These are phyloP conservation scores for Brettanomyces sp. DNA, from an alignment of 805 yeast species.

Conservation along the genomic window DNA sequence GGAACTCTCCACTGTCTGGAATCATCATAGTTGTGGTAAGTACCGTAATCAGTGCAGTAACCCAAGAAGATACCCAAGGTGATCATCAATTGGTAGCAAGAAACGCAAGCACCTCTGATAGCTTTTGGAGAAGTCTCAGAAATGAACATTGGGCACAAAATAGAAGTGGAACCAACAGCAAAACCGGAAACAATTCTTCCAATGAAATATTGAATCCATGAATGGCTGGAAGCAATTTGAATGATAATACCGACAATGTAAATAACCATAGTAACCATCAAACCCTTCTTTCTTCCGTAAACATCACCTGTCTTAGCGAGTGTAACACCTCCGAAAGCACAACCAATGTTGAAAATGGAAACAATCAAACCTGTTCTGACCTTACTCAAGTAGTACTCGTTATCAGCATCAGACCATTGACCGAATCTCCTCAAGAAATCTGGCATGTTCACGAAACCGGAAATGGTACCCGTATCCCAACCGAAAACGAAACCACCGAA, in stretches of 20 bases:
- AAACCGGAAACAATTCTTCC: constrained; percentile 53
- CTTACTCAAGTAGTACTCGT: constrained; percentile 35
- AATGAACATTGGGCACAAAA: constrained; percentile 48
- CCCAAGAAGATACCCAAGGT: constrained; percentile 67
- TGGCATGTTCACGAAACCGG: constrained; percentile 58
- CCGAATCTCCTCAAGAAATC: constrained; percentile 48
- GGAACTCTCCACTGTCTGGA: constrained; percentile 65
- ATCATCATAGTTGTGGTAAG: constrained; percentile 38
- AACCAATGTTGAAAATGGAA: constrained; percentile 62
- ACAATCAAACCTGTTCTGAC: constrained; percentile 55
- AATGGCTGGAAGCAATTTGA: constrained; percentile 43
- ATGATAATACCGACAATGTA: constrained; percentile 54
- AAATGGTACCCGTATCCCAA: constrained; percentile 70
- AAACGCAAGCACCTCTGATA: constrained; percentile 62
- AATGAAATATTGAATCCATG: constrained; percentile 57
- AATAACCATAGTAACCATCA: constrained; percentile 42
- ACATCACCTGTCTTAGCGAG: constrained; percentile 50
- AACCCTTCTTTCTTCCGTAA: constrained; percentile 51
- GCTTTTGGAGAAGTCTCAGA: constrained; percentile 64
- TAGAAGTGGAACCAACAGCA: constrained; percentile 47
- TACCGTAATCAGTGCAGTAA: constrained; percentile 58
- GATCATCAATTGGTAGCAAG: constrained; percentile 60
- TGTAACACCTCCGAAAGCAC: constrained; percentile 63
- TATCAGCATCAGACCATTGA: constrained; percentile 24
- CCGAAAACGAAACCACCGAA: constrained; percentile 75